Evolutionary conservation across 2,329 filamentous ascomycete species (phyloP).

Genomic region (Fusarium citri): DNA sequence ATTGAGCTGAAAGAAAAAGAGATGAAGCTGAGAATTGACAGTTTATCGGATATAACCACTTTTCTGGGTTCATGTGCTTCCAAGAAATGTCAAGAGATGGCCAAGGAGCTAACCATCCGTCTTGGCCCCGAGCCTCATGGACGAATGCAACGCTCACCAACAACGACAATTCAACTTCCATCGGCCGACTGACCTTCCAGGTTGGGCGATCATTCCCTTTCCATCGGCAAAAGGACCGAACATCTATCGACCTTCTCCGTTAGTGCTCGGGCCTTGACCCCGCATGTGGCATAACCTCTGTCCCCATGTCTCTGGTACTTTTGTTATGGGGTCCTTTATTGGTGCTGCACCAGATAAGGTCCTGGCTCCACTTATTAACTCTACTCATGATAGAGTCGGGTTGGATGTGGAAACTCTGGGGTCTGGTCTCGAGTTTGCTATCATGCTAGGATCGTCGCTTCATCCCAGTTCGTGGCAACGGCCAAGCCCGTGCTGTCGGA

Average conservation of each 20-base stretch:
- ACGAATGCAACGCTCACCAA: background rate
- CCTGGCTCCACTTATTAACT: conserved; percentile 21
- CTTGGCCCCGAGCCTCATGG: conserved; percentile 4
- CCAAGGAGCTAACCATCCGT: conserved; percentile 3
- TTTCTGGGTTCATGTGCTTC: background rate
- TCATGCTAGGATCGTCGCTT: conserved; percentile 24
- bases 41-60: background rate
- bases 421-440: conserved; percentile 11
- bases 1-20: background rate
- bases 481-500: conserved; percentile 28
- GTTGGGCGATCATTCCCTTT: conserved; percentile 12
- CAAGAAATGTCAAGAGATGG: conserved; percentile 7
- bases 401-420: conserved; percentile 14
- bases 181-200: conserved; percentile 35
- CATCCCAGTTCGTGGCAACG: conserved; percentile 20
- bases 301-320: conserved; percentile 23
- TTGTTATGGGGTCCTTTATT: conserved; percentile 15
- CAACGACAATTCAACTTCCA: background rate
- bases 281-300: conserved; percentile 26
- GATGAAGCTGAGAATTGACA: background rate
- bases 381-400: conserved; percentile 9
- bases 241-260: conserved; percentile 7
- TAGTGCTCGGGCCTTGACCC: conserved; percentile 33
- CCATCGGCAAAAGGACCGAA: conserved; percentile 35
- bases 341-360: conserved; percentile 23